phyloP scores from a whole-genome alignment of 2,329 filamentous ascomycete genomes.

The Phoma sp. region DNA sequence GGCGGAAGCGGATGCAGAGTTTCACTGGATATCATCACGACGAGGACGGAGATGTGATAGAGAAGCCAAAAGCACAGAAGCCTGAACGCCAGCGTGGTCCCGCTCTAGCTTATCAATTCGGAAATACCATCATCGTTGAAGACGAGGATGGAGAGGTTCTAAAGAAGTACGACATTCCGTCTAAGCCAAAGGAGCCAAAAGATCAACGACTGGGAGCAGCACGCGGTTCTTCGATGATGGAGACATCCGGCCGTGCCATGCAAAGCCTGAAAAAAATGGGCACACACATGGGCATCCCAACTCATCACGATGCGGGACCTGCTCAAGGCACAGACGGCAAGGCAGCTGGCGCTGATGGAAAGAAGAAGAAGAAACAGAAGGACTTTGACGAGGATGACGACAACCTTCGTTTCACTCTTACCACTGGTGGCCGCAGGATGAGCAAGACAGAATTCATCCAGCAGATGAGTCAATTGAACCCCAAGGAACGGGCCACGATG shows the following conservation, averaged over 20 bases:
- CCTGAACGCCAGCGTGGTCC: constrained; percentile 64
- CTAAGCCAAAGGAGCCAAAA: constrained; percentile 51
- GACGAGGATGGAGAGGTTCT: constrained; percentile 87
- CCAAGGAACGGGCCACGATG: constrained; percentile 64
- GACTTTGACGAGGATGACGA: constrained; percentile 70
- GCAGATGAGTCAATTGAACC: constrained; percentile 76
- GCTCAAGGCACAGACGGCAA: constrained; percentile 21
- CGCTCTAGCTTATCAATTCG: constrained; percentile 84
- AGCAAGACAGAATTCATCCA: constrained; percentile 81
- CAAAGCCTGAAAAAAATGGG: constrained; percentile 62
- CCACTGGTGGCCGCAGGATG: constrained; percentile 75
- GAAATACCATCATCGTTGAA: constrained; percentile 89
- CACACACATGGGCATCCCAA: constrained; percentile 57
- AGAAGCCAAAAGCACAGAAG: constrained; percentile 44
- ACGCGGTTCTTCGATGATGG: constrained; percentile 43
- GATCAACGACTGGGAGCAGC: constrained; percentile 37
- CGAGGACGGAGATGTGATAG: constrained; percentile 47
- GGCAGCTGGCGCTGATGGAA: constrained; percentile 3
- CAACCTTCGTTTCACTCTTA: constrained; percentile 78
- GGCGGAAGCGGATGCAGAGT: constrained; percentile 56
- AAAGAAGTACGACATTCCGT: constrained; percentile 80
- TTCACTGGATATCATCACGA: constrained; percentile 54
- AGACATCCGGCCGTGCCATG: constrained; percentile 47
- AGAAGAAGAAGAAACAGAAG: constrained; percentile 39
- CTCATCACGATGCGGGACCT: constrained; percentile 32